phyloP scores from a whole-genome alignment of 495 filamentous ascomycete species.

The Podospora pseudoanserina region DNA sequence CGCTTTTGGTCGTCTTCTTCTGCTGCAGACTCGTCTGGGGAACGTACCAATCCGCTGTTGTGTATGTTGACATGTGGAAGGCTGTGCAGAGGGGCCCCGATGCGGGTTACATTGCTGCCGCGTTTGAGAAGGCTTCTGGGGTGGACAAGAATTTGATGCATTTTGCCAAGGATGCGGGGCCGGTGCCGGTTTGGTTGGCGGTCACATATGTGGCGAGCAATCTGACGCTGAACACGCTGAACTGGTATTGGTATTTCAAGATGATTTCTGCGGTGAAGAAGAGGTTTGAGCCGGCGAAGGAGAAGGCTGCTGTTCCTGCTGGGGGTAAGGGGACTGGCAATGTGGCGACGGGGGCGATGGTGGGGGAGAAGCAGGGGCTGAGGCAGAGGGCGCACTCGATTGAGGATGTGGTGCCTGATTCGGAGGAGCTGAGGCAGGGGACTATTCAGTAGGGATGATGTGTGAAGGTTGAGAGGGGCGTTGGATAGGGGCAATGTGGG shows the following conservation, averaged over 20 bases:
- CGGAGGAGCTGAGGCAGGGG: constrained; percentile 32
- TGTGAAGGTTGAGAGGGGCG: not conserved
- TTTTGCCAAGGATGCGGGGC: constrained; percentile 42
- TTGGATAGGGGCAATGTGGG: not conserved
- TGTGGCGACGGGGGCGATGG: constrained; percentile 6
- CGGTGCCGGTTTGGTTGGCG: constrained; percentile 78
- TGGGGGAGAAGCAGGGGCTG: constrained; percentile 2
- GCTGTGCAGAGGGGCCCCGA: constrained; percentile 47
- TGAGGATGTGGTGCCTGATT: constrained; percentile 34
- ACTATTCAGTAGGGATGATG: constrained; percentile 28
- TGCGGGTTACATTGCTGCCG: constrained; percentile 28
- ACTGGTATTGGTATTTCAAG: constrained; percentile 95
- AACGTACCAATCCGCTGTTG: constrained; percentile 69
- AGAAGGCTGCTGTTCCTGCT: constrained; percentile 10
- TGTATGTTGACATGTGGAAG: constrained; percentile 77
- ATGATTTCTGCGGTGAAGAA: constrained; percentile 92
- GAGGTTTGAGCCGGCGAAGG: constrained; percentile 67
- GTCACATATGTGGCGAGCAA: constrained; percentile 73
- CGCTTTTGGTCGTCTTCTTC: constrained; percentile 73
- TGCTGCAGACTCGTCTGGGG: constrained; percentile 88
- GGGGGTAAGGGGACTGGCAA: not conserved
- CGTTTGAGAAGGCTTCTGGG: constrained; percentile 24
- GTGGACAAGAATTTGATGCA: constrained; percentile 41
- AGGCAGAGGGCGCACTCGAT: constrained; percentile 24
- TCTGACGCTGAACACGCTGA: constrained; percentile 75